phyloP scores from a whole-genome alignment of 441 rosid species.

The Erysimum cheiri region DNA sequence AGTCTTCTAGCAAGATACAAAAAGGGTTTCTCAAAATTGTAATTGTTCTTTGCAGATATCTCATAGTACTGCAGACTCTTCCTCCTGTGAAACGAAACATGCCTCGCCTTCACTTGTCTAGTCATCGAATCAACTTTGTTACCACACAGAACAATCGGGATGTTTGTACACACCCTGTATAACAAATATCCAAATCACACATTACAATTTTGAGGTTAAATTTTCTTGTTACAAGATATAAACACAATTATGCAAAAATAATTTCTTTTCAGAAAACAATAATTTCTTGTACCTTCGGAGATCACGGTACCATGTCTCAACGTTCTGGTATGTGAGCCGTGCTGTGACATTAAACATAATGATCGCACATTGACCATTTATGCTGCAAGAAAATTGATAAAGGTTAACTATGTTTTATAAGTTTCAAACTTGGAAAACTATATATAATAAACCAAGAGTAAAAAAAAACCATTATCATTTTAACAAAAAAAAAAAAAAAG shows the following conservation, averaged over 20 bases:
- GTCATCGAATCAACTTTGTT: slow-evolving; percentile 85
- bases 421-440: no score
- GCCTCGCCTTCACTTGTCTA: slow-evolving; percentile 89
- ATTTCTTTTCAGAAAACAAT: not conserved
- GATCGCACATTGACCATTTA: slow-evolving; percentile 89
- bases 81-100: slow-evolving; percentile 80
- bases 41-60: slow-evolving; percentile 85
- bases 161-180: slow-evolving; percentile 77
- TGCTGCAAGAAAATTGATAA: slow-evolving; percentile 49
- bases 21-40: slow-evolving; percentile 89
- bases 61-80: slow-evolving; percentile 83
- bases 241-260: not conserved
- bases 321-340: slow-evolving; percentile 75
- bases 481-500: no score
- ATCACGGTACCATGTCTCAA: slow-evolving; percentile 89
- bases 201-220: not conserved
- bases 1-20: slow-evolving; percentile 84
- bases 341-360: slow-evolving; percentile 92
- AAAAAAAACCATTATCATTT: no score
- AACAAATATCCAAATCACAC: not conserved
- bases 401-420: not conserved
- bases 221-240: not conserved
- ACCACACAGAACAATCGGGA: slow-evolving; percentile 83
- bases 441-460: no score
- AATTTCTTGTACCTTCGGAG: slow-evolving; percentile 51